These are phyloP conservation scores for Colletotrichum truncatum DNA, from an alignment of 2,329 filamentous ascomycete species.

Conservation along the genomic window DNA sequence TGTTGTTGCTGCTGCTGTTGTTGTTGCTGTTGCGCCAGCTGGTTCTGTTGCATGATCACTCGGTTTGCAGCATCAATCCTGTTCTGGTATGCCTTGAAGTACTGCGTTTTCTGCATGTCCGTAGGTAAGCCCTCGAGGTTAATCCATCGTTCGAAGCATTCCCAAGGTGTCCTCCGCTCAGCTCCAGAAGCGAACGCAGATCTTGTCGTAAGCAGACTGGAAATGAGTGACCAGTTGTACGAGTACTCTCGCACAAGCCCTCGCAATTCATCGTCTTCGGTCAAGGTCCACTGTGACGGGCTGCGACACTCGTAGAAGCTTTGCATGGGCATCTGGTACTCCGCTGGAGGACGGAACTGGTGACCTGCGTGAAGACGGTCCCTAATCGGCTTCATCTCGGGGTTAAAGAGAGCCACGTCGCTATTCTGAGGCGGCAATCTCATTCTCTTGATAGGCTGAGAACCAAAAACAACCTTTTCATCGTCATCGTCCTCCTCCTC, in stretches of 20 bases:
- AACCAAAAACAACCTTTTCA: conserved; percentile 48
- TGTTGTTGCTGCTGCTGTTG: conserved; percentile 62
- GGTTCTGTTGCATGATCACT: conserved; percentile 62
- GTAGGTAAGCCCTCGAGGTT: conserved; percentile 88
- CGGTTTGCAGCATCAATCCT: conserved; percentile 69
- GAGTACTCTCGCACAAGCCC: conserved; percentile 89
- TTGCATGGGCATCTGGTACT: conserved; percentile 89
- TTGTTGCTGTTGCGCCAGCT: conserved; percentile 51
- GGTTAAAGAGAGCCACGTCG: conserved; percentile 87
- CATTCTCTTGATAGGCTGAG: conserved; percentile 36
- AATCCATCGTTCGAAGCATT: conserved; percentile 98
- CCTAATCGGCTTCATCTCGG: conserved; percentile 88
- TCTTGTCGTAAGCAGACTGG: conserved; percentile 77
- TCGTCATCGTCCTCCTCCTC: conserved; percentile 74
- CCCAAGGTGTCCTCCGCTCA: conserved; percentile 94
- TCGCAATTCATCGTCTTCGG: conserved; percentile 91
- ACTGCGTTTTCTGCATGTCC: conserved; percentile 95
- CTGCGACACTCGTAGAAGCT: conserved; percentile 88
- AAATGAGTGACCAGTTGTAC: conserved; percentile 98
- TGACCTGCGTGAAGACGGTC: conserved; percentile 91
- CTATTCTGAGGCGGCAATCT: conserved; percentile 74
- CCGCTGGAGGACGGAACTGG: conserved; percentile 91
- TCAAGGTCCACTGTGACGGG: conserved; percentile 89
- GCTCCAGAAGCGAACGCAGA: conserved; percentile 85
- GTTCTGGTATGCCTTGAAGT: conserved; percentile 80